Conservation (phyloP, 495 filamentous ascomycete genomes). For the Geoglossum glabrum region DNA sequence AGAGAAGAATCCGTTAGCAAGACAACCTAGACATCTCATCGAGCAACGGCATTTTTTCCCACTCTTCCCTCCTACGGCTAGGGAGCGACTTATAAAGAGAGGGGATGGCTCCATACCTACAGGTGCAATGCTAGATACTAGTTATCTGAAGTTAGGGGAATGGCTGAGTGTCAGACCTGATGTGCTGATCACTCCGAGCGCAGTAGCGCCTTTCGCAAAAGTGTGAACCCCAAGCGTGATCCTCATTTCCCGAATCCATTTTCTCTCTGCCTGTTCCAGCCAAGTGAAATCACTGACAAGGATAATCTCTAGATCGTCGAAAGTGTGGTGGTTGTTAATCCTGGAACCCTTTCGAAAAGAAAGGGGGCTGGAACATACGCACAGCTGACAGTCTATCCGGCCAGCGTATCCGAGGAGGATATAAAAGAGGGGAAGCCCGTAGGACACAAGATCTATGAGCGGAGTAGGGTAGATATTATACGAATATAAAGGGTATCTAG, state of each 20-base stretch:
- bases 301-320: conserved; percentile 46
- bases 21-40: conserved; percentile 52
- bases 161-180: conserved; percentile 73
- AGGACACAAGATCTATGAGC: conserved; percentile 55
- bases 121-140: conserved; percentile 60
- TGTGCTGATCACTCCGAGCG: conserved; percentile 65
- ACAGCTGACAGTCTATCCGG: conserved; percentile 49
- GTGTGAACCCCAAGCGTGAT: conserved; percentile 24
- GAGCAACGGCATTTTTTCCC: conserved; percentile 83
- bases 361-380: conserved; percentile 65
- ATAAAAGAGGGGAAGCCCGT: conserved; percentile 31
- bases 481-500: conserved; percentile 40
- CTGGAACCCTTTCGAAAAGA: conserved; percentile 66
- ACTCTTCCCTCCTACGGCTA: conserved; percentile 56
- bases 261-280: background rate
- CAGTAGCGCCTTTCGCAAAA: conserved; percentile 69
- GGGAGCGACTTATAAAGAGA: conserved; percentile 43
- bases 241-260: background rate
- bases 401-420: conserved; percentile 36
- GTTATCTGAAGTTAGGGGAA: conserved; percentile 76
- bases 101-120: conserved; percentile 18
- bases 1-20: conserved; percentile 38
- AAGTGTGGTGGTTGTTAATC: conserved; percentile 70
- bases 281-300: background rate
- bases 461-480: conserved; percentile 67